A percentile compares a stretch with the other conserved stretches of the same genome.
These are phyloP conservation scores for Xerocomellus amylosporus DNA, from an alignment of 768 basidiomycete species.

Conservation along the genomic window DNA sequence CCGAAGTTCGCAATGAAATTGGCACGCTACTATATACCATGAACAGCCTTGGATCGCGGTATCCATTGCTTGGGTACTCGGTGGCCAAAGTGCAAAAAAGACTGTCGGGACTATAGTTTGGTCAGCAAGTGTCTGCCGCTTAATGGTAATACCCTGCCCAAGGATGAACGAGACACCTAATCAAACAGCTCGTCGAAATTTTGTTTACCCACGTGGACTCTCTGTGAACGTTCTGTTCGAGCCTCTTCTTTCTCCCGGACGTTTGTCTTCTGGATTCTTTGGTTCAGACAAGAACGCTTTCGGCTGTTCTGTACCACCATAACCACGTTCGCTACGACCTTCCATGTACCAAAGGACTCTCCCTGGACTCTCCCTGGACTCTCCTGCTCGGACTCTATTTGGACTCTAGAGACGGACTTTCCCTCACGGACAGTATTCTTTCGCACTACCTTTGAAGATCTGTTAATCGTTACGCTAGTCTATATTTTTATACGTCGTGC, in stretches of 20 bases:
- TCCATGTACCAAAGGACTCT: conserved; percentile 21
- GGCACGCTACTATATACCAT: conserved; percentile 60
- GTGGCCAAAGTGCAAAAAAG: conserved; percentile 33
- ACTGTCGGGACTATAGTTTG: conserved; percentile 27
- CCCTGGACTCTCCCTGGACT: conserved; percentile 21
- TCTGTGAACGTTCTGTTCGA: conserved; percentile 7
- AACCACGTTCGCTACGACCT: conserved; percentile 27
- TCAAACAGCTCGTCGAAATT: not conserved
- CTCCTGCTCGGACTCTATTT: conserved; percentile 14
- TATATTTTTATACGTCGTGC: conserved; percentile 27
- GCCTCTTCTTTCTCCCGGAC: not conserved
- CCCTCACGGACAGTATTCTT: conserved; percentile 18
- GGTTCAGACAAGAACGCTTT: conserved; percentile 10
- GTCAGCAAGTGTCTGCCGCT: conserved; percentile 3
- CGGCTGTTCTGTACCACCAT: conserved; percentile 6
- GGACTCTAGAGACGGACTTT: conserved; percentile 31
- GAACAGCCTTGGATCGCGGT: conserved; percentile 55
- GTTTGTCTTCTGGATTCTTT: conserved; percentile 5
- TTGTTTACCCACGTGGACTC: conserved; percentile 9
- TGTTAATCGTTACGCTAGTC: conserved; percentile 30
- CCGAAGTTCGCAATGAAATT: conserved; percentile 62
- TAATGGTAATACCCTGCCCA: not conserved
- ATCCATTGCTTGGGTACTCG: conserved; percentile 50
- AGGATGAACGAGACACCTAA: not conserved
- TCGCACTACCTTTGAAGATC: conserved; percentile 11